These are phyloP conservation scores for Delonix regia DNA, from an alignment of 306 rosid species.

Conservation along the genomic window DNA sequence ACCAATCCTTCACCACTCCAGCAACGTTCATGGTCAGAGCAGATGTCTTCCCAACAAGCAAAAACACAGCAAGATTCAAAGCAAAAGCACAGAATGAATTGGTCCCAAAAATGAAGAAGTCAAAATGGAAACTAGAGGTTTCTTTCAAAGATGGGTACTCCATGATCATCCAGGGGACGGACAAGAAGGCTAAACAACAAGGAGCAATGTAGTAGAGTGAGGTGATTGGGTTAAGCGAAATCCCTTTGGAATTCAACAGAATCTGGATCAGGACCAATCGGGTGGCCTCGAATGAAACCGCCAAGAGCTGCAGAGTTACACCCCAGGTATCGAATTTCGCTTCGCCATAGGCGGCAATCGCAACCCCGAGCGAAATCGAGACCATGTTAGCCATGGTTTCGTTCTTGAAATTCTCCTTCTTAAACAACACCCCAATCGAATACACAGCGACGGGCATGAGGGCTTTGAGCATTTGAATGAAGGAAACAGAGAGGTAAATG, in stretches of 20 bases:
- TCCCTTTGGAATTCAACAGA: slow-evolving; percentile 61
- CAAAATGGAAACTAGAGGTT: slow-evolving; percentile 58
- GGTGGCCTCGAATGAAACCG: slow-evolving; percentile 68
- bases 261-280: slow-evolving; percentile 68
- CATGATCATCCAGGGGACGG: slow-evolving; percentile 62
- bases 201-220: slow-evolving; percentile 72
- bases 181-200: slow-evolving; percentile 61
- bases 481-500: slow-evolving; percentile 69
- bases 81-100: slow-evolving; percentile 71
- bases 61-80: slow-evolving; percentile 68
- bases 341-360: slow-evolving; percentile 67
- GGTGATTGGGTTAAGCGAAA: slow-evolving; percentile 63
- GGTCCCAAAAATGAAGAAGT: slow-evolving; percentile 60
- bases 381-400: slow-evolving; percentile 67
- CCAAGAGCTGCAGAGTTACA: slow-evolving; percentile 58
- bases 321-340: slow-evolving; percentile 62
- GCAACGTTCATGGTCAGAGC: slow-evolving; percentile 81
- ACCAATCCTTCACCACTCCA: slow-evolving; percentile 79
- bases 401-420: slow-evolving; percentile 52
- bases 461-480: slow-evolving; percentile 81
- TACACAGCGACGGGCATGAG: slow-evolving; percentile 77
- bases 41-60: slow-evolving; percentile 79
- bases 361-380: slow-evolving; percentile 67
- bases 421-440: slow-evolving; percentile 55
- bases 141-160: slow-evolving; percentile 63